phyloP scores from a whole-genome alignment of 2,329 filamentous ascomycete genomes.

The Akanthomyces muscarius region DNA sequence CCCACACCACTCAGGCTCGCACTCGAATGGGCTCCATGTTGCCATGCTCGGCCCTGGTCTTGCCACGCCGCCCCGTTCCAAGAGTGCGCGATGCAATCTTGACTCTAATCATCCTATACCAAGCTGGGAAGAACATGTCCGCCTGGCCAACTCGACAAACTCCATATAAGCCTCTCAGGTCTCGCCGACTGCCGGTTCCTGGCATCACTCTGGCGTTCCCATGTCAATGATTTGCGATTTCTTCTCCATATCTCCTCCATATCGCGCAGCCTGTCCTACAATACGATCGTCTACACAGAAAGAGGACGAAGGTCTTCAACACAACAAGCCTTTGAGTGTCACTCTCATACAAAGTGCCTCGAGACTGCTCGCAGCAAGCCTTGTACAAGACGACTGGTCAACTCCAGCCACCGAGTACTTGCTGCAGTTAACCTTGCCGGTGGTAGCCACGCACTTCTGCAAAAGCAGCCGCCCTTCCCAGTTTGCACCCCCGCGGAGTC shows the following conservation, averaged over 20 bases:
- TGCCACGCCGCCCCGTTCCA: background rate
- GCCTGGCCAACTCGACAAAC: background rate
- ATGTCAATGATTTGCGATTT: background rate
- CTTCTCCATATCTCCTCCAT: background rate
- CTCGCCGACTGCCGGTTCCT: conserved; percentile 13
- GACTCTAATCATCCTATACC: conserved; percentile 14
- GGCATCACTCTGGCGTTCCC: background rate
- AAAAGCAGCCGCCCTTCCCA: background rate
- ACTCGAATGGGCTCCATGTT: conserved; percentile 9
- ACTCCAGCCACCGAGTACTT: background rate
- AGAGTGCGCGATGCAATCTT: conserved; percentile 10
- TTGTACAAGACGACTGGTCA: background rate
- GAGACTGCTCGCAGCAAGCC: background rate
- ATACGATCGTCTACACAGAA: background rate
- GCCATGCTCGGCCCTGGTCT: conserved; percentile 1
- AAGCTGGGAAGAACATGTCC: background rate
- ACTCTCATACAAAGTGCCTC: background rate
- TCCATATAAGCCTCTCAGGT: conserved; percentile 13
- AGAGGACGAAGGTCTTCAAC: background rate
- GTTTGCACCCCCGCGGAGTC: conserved; percentile 1
- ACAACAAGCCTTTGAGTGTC: background rate
- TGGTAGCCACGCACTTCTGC: background rate
- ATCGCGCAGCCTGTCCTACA: background rate
- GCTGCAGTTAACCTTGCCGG: background rate
- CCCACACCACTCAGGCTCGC: conserved; percentile 1